phyloP scores from a whole-genome alignment of 2,329 filamentous ascomycete species.

The Penicillium sp. region DNA sequence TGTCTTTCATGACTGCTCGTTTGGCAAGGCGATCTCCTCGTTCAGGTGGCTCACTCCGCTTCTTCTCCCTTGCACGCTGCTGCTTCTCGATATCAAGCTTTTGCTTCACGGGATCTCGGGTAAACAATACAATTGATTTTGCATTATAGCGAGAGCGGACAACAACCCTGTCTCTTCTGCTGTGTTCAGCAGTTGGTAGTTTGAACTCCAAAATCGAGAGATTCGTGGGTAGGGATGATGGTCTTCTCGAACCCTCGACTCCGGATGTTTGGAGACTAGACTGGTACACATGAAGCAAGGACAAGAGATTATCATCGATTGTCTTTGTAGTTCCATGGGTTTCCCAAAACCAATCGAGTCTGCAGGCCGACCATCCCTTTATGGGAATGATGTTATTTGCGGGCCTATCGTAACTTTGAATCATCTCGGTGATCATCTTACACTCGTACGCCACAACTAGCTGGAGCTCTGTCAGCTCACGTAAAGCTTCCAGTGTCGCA shows the following conservation, averaged over 20 bases:
- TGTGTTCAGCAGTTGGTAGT: background rate
- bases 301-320: background rate
- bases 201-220: constrained; percentile 7
- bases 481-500: constrained; percentile 35
- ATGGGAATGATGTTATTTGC: background rate
- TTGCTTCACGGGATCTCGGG: background rate
- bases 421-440: constrained; percentile 20
- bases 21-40: background rate
- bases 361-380: constrained; percentile 7
- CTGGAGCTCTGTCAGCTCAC: constrained; percentile 36
- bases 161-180: background rate
- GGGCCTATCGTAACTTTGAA: background rate
- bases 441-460: constrained; percentile 37
- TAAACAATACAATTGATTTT: constrained; percentile 8
- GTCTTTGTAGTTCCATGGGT: background rate
- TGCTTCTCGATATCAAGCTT: background rate
- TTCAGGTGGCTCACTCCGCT: background rate
- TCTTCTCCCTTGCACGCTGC: background rate
- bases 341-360: constrained; percentile 9
- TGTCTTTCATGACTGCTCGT: constrained; percentile 9
- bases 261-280: background rate
- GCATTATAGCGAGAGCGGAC: constrained; percentile 5
- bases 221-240: background rate
- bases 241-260: background rate
- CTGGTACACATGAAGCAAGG: constrained; percentile 5